Conservation (phyloP, 805 yeast species). For the Saccharomycopsis fodiens region DNA sequence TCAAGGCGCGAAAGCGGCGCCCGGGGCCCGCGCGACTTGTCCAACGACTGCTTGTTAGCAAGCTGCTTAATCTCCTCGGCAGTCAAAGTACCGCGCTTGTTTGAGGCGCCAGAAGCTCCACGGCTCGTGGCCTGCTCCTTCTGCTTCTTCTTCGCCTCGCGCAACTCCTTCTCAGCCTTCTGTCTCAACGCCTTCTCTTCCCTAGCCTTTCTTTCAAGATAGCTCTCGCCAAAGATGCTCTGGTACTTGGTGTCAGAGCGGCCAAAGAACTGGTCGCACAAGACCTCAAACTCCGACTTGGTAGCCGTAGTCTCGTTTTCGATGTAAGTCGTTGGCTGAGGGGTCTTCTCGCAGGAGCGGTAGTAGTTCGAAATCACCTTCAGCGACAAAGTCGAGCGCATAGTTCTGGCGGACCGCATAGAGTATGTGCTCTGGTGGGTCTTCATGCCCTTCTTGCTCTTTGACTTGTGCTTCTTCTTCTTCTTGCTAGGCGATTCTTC, state of each 20-base stretch:
- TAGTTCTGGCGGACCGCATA: slow-evolving; percentile 13
- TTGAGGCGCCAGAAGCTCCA: slow-evolving; percentile 1
- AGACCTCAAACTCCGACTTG: slow-evolving; percentile 16
- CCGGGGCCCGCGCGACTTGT: slow-evolving; percentile 3
- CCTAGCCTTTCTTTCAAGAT: slow-evolving; percentile 13
- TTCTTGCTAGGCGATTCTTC: slow-evolving; percentile 7
- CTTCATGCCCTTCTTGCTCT: neutral
- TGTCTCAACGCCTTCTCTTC: slow-evolving; percentile 1
- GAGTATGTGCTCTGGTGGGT: neutral
- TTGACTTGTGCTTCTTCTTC: slow-evolving; percentile 6
- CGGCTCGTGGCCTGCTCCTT: neutral
- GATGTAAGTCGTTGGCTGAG: slow-evolving; percentile 5
- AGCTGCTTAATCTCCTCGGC: slow-evolving; percentile 8
- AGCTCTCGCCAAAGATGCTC: slow-evolving; percentile 18
- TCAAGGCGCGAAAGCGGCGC: slow-evolving; percentile 19
- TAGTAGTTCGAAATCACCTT: slow-evolving; percentile 15
- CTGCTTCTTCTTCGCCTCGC: slow-evolving; percentile 3
- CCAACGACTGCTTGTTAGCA: slow-evolving; percentile 6
- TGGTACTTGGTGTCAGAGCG: slow-evolving; percentile 9
- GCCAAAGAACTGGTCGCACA: slow-evolving; percentile 19
- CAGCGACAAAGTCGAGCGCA: slow-evolving; percentile 17
- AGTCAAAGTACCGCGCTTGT: slow-evolving; percentile 3
- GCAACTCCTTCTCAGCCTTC: slow-evolving; percentile 6
- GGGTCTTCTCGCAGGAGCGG: neutral
- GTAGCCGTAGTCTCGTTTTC: slow-evolving; percentile 15